A percentile compares a stretch with the other conserved stretches of the same genome.
Evolutionary conservation across 257 asterid genomes (phyloP).

Genomic region (Nicotiana tomentosiformis): DNA sequence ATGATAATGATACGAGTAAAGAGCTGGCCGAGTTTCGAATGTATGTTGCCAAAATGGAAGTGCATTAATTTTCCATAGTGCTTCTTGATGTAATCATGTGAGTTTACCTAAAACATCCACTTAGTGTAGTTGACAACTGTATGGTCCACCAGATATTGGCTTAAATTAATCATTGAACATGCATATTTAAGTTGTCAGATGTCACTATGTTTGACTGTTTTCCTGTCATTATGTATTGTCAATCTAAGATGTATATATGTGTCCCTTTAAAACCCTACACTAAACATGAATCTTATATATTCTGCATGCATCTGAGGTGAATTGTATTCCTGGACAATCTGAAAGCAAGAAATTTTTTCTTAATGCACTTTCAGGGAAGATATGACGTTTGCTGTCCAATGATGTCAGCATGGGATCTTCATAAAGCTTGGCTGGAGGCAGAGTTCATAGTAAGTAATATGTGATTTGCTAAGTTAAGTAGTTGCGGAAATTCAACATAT

Average conservation of each 20-base stretch:
- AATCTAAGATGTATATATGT: neutral
- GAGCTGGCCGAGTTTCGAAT: neutral
- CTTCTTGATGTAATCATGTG: neutral
- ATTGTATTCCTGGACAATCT: neutral
- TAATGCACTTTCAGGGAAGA: constrained; percentile 64
- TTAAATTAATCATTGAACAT: neutral
- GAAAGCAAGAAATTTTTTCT: neutral
- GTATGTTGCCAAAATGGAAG: neutral
- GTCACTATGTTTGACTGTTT: neutral
- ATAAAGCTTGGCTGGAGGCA: constrained; percentile 97
- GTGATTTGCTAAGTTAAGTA: constrained; percentile 9
- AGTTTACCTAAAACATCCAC: neutral
- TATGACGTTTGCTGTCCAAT: constrained; percentile 89
- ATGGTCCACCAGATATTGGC: neutral
- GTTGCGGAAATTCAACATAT: neutral
- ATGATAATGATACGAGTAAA: neutral
- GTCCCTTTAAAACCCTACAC: neutral
- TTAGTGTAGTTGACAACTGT: neutral
- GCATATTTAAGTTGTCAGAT: neutral
- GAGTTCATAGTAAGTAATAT: constrained; percentile 60
- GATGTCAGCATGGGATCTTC: constrained; percentile 99
- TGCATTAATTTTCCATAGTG: neutral
- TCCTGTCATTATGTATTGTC: neutral
- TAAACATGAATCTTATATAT: neutral
- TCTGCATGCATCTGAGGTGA: neutral